phyloP scores from a whole-genome alignment of 208 protist genomes.

The Porcisia hertigi region DNA sequence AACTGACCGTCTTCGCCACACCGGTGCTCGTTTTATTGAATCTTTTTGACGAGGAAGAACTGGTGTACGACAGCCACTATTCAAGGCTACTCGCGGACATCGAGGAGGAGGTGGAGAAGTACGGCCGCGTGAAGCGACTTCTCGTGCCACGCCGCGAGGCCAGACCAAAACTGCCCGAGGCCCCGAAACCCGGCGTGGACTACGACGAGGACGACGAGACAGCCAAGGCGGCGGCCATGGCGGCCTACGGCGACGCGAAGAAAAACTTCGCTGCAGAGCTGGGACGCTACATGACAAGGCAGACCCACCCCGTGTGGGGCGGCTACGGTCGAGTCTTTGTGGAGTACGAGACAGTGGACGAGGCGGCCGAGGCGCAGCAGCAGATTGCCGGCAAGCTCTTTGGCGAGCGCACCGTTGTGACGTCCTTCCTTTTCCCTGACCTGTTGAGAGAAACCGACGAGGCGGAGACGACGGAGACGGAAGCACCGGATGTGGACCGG shows the following conservation, averaged over 20 bases:
- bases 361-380: slow-evolving; percentile 79
- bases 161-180: slow-evolving; percentile 54
- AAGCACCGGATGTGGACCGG: slow-evolving; percentile 19
- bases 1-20: slow-evolving; percentile 78
- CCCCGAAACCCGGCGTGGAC: slow-evolving; percentile 42
- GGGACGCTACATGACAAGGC: slow-evolving; percentile 56
- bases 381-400: slow-evolving; percentile 85
- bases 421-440: slow-evolving; percentile 89
- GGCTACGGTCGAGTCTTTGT: slow-evolving; percentile 87
- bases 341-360: slow-evolving; percentile 85
- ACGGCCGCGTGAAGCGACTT: slow-evolving; percentile 79
- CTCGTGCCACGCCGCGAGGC: slow-evolving; percentile 80
- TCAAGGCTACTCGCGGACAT: slow-evolving; percentile 72
- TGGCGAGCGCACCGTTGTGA: slow-evolving; percentile 85
- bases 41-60: slow-evolving; percentile 88
- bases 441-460: slow-evolving; percentile 52
- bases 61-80: slow-evolving; percentile 72
- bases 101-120: slow-evolving; percentile 78
- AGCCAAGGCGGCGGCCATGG: slow-evolving; percentile 35
- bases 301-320: slow-evolving; percentile 82
- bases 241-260: slow-evolving; percentile 49
- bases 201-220: slow-evolving; percentile 26
- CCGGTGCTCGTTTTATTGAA: slow-evolving; percentile 85
- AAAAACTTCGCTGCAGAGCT: slow-evolving; percentile 49
- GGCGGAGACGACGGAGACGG: slow-evolving; percentile 10